phyloP scores from a whole-genome alignment of 1,284 basidiomycete species.

The Rhizoctonia solani region DNA sequence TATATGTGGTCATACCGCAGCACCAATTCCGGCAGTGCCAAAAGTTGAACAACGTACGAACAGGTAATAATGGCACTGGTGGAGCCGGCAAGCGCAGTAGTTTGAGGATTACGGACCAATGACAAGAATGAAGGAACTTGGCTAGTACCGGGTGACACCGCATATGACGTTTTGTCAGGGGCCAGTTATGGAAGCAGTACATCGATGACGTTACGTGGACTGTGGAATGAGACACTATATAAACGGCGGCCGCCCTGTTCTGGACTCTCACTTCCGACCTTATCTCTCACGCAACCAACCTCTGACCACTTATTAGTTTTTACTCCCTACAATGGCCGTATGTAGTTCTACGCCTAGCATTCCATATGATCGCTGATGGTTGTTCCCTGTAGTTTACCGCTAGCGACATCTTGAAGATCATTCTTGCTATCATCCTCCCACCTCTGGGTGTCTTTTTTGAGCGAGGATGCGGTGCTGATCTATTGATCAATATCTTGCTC shows the following conservation, averaged over 20 bases:
- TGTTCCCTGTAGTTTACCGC: too few relatives aligned
- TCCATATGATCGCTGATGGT: too few relatives aligned
- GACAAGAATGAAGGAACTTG: too few relatives aligned
- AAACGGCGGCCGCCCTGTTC: neutral
- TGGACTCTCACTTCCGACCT: neutral
- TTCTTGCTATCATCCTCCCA: conserved; percentile 69
- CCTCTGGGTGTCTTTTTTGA: conserved; percentile 81
- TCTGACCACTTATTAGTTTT: too few relatives aligned
- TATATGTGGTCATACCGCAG: neutral
- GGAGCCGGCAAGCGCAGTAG: too few relatives aligned
- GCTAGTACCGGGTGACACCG: too few relatives aligned
- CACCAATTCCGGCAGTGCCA: neutral
- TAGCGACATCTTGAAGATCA: conserved; percentile 72
- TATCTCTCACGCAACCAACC: too few relatives aligned
- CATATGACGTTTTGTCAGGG: too few relatives aligned
- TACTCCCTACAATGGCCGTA: too few relatives aligned
- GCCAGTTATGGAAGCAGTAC: neutral
- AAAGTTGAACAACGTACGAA: too few relatives aligned
- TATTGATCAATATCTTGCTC: conserved; percentile 76
- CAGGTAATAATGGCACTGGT: neutral
- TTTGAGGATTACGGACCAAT: too few relatives aligned
- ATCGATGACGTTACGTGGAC: neutral
- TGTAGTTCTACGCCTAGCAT: too few relatives aligned
- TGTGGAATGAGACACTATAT: neutral
- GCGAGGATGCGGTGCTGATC: conserved; percentile 70